Evolutionary conservation across 2,329 filamentous ascomycete species (phyloP).

Genomic region (Lasiodiplodia citricola): DNA sequence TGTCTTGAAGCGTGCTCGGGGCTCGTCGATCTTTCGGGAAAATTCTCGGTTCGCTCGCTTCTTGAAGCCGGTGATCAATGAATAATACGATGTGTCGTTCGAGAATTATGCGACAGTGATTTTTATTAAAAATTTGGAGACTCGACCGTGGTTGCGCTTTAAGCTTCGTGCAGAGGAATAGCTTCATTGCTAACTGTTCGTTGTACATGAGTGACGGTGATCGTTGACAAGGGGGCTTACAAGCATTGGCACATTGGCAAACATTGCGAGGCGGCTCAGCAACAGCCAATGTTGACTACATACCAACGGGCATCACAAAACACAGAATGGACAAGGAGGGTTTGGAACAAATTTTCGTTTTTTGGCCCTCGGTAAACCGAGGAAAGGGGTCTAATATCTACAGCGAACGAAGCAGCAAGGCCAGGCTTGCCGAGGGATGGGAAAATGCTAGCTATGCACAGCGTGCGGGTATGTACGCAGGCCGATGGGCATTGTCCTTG

Average conservation of each 20-base stretch:
- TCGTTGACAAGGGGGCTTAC: not conserved
- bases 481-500: not conserved
- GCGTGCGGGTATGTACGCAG: conserved; percentile 5
- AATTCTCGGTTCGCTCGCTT: conserved; percentile 25
- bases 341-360: not conserved
- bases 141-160: not conserved
- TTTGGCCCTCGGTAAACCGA: not conserved
- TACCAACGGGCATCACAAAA: not conserved
- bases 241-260: not conserved
- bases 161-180: not conserved
- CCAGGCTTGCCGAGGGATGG: conserved; percentile 11
- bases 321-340: not conserved
- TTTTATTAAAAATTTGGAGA: not conserved
- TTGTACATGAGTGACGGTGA: not conserved
- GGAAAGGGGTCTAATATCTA: conserved; percentile 12
- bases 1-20: conserved; percentile 14
- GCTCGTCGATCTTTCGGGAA: conserved; percentile 19
- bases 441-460: not conserved
- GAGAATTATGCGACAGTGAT: not conserved
- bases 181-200: not conserved
- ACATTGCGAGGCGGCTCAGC: not conserved
- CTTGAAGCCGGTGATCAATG: conserved; percentile 15
- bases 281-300: not conserved
- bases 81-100: not conserved
- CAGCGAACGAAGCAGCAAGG: conserved; percentile 16